These are phyloP conservation scores for Mycena filopes DNA, from an alignment of 768 basidiomycete species.

Conservation along the genomic window DNA sequence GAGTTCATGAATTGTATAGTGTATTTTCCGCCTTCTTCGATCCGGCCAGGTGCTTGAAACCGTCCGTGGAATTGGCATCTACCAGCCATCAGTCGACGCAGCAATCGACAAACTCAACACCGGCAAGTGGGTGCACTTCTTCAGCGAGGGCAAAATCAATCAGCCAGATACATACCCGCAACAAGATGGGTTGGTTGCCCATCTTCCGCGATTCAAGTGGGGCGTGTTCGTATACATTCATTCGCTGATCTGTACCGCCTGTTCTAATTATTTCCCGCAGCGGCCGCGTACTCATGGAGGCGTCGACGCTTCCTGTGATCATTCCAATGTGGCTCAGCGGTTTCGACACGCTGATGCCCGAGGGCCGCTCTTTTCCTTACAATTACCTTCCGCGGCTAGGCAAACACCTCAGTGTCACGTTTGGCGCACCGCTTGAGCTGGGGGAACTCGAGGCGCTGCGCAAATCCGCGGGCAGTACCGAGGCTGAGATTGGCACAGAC, in stretches of 20 bases:
- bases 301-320: conserved; percentile 71
- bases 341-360: conserved; percentile 94
- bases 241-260: conserved; percentile 16
- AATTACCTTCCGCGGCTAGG: conserved; percentile 76
- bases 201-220: conserved; percentile 90
- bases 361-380: conserved; percentile 79
- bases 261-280: conserved; percentile 49
- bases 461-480: conserved; percentile 8
- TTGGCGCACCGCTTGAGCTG: conserved; percentile 77
- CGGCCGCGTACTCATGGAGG: conserved; percentile 81
- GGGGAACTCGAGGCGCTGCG: conserved; percentile 45
- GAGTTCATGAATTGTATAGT: conserved; percentile 55
- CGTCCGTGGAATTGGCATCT: conserved; percentile 88
- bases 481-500: conserved; percentile 48
- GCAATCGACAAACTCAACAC: conserved; percentile 83
- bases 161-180: conserved; percentile 68
- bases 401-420: conserved; percentile 75
- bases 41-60: conserved; percentile 94
- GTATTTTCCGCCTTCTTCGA: conserved; percentile 83
- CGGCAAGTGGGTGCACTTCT: conserved; percentile 95
- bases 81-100: conserved; percentile 86
- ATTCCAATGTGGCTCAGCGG: conserved; percentile 97
- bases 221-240: conserved; percentile 75
- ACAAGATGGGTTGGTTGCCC: conserved; percentile 54
- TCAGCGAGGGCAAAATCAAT: conserved; percentile 89